These are phyloP conservation scores for Cladophialophora carrionii DNA, from an alignment of 2,329 filamentous ascomycete genomes.

Conservation along the genomic window DNA sequence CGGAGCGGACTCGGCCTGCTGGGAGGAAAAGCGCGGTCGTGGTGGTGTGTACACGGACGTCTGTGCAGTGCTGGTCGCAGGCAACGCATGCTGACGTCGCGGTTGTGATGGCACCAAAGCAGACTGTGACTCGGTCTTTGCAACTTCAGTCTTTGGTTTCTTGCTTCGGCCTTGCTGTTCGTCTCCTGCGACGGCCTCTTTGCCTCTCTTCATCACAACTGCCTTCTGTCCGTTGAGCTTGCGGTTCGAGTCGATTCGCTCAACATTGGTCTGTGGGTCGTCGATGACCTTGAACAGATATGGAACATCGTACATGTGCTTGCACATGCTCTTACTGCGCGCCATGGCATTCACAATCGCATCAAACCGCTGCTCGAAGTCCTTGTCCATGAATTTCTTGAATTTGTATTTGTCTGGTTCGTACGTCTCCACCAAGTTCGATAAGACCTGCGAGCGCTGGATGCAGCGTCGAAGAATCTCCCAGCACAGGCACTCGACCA, in stretches of 20 bases:
- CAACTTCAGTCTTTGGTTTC: slow-evolving; percentile 14
- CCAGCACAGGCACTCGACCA: slow-evolving; percentile 44
- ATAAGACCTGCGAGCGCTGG: slow-evolving; percentile 33
- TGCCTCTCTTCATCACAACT: slow-evolving; percentile 43
- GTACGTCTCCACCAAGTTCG: slow-evolving; percentile 39
- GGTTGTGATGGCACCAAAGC: neutral
- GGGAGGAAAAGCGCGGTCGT: no score
- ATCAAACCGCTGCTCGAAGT: slow-evolving; percentile 38
- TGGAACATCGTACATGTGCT: slow-evolving; percentile 44
- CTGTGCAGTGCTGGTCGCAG: neutral
- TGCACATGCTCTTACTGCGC: slow-evolving; percentile 47
- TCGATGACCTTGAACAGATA: slow-evolving; percentile 45
- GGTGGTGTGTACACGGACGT: neutral
- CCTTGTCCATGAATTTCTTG: slow-evolving; percentile 24
- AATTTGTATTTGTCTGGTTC: slow-evolving; percentile 38
- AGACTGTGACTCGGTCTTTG: neutral
- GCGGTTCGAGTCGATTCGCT: slow-evolving; percentile 43
- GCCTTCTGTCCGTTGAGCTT: slow-evolving; percentile 43
- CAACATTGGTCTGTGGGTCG: slow-evolving; percentile 42
- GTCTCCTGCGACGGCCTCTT: slow-evolving; percentile 36
- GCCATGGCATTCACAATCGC: slow-evolving; percentile 30
- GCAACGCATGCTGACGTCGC: neutral
- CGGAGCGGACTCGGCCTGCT: neutral
- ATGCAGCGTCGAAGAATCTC: slow-evolving; percentile 42
- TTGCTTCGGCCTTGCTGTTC: slow-evolving; percentile 7